Conservation (phyloP, 305 asterid species). For the Fraxinus baroniana region DNA sequence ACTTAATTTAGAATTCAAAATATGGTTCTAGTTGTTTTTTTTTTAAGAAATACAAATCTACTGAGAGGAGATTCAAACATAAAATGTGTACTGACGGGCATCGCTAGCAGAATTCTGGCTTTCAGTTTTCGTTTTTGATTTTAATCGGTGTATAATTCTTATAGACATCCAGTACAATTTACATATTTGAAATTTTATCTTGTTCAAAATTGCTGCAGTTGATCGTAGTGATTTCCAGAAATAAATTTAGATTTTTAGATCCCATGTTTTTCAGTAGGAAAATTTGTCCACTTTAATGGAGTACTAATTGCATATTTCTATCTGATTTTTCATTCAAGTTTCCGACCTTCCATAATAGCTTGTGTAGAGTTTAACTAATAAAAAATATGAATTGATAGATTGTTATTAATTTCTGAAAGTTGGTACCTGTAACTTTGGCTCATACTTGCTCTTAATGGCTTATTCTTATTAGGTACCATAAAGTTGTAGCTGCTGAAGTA, state of each 20-base stretch:
- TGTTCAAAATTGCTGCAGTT: background rate
- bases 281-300: background rate
- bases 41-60: background rate
- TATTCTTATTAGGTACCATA: slow-evolving; percentile 26
- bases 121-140: background rate
- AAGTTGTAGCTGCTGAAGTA: slow-evolving; percentile 30
- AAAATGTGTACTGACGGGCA: background rate
- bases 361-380: background rate
- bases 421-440: background rate
- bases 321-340: background rate
- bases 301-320: background rate
- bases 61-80: background rate
- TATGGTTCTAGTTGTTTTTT: background rate
- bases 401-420: background rate
- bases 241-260: background rate
- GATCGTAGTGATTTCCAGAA: background rate
- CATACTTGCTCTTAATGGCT: slow-evolving; percentile 22
- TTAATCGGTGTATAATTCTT: background rate
- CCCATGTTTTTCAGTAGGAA: background rate
- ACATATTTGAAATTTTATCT: background rate
- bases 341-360: background rate
- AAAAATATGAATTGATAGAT: background rate
- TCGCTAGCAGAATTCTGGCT: background rate
- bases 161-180: background rate
- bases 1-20: background rate